Evolutionary conservation across 169 alveolate species (phyloP).

Genomic region (Cytauxzoon felis): DNA sequence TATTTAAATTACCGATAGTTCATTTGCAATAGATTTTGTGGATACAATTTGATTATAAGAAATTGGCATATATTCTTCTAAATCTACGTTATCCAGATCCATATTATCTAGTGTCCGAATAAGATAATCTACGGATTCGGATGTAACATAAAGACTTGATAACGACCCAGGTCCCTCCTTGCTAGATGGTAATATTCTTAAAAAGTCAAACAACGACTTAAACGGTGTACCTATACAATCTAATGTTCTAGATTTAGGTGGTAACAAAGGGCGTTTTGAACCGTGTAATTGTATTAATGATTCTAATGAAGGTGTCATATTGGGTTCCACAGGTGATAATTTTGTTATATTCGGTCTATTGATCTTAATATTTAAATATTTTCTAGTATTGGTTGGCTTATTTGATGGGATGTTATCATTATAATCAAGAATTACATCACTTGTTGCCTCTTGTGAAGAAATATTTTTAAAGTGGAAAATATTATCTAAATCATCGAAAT

Average conservation of each 20-base stretch:
- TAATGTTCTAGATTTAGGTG: constrained; percentile 37
- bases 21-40: background rate
- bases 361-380: constrained; percentile 10
- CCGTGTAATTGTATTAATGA: constrained; percentile 32
- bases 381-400: background rate
- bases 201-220: constrained; percentile 57
- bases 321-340: constrained; percentile 33
- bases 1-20: background rate
- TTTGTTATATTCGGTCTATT: constrained; percentile 35
- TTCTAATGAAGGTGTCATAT: constrained; percentile 20
- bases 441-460: too few species aligned
- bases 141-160: constrained; percentile 43
- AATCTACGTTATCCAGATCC: background rate
- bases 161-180: constrained; percentile 1
- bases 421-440: too few species aligned
- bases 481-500: constrained; percentile 37
- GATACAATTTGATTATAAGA: constrained; percentile 16
- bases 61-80: constrained; percentile 24
- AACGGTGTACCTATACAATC: constrained; percentile 59
- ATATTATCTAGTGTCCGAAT: constrained; percentile 30
- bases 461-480: constrained; percentile 17
- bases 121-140: constrained; percentile 44
- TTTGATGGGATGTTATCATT: background rate
- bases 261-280: constrained; percentile 35
- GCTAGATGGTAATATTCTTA: constrained; percentile 50